These are phyloP conservation scores for Paecilomyces niveus DNA, from an alignment of 2,329 filamentous ascomycete genomes.

Conservation along the genomic window DNA sequence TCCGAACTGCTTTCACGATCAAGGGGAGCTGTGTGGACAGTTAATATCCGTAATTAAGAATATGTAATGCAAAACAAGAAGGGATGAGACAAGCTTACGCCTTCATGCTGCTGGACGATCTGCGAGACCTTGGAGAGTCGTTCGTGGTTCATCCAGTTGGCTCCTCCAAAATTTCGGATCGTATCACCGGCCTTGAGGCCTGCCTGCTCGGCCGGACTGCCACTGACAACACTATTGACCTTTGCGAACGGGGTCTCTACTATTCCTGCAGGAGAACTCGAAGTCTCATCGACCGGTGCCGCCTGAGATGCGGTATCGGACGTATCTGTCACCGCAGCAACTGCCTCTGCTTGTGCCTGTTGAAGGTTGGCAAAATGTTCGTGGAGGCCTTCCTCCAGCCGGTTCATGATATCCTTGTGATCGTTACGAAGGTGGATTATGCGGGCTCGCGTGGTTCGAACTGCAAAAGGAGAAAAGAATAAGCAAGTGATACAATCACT, in stretches of 20 bases:
- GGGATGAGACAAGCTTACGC: slow-evolving; percentile 49
- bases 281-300: slow-evolving; percentile 14
- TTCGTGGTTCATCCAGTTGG: slow-evolving; percentile 80
- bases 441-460: slow-evolving; percentile 83
- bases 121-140: slow-evolving; percentile 79
- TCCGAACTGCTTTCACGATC: slow-evolving; percentile 58
- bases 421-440: slow-evolving; percentile 90
- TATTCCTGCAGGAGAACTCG: slow-evolving; percentile 18
- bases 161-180: slow-evolving; percentile 77
- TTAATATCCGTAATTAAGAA: slow-evolving; percentile 3
- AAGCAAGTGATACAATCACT: slow-evolving; percentile 5
- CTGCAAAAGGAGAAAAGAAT: slow-evolving; percentile 37
- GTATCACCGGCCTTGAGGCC: slow-evolving; percentile 74
- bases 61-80: neutral
- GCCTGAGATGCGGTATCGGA: slow-evolving; percentile 11
- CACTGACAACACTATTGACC: slow-evolving; percentile 72
- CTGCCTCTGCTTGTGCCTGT: slow-evolving; percentile 37
- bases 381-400: slow-evolving; percentile 80
- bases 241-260: slow-evolving; percentile 70
- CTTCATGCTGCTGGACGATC: slow-evolving; percentile 81
- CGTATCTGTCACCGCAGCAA: slow-evolving; percentile 15
- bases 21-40: slow-evolving; percentile 53
- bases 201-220: slow-evolving; percentile 74
- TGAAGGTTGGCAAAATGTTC: slow-evolving; percentile 74
- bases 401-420: slow-evolving; percentile 79